phyloP scores from a whole-genome alignment of 352 stramenopile species.

The Pythium periplocum region DNA sequence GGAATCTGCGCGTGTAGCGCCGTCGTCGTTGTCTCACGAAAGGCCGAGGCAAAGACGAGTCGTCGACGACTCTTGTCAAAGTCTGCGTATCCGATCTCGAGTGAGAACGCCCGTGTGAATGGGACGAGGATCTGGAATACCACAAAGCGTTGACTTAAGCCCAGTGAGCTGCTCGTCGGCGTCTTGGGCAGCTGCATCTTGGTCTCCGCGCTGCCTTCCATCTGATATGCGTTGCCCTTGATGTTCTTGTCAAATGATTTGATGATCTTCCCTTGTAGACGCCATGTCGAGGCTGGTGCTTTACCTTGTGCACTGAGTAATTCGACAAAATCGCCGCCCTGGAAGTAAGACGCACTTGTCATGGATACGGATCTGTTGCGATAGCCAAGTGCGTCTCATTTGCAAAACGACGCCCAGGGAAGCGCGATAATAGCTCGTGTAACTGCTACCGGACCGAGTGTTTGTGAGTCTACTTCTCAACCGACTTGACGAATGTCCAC shows the following conservation, averaged over 20 bases:
- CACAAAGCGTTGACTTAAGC: conserved; percentile 70
- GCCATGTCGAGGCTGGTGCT: conserved; percentile 56
- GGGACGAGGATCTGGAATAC: conserved; percentile 63
- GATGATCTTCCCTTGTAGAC: conserved; percentile 68
- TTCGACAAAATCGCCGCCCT: conserved; percentile 78
- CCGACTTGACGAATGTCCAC: too few species aligned
- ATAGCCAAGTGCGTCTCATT: neutral
- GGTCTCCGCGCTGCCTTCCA: conserved; percentile 72
- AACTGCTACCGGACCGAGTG: too few species aligned
- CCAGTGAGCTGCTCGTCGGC: conserved; percentile 26
- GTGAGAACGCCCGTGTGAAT: conserved; percentile 53
- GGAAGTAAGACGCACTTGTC: conserved; percentile 41
- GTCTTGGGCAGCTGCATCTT: conserved; percentile 80
- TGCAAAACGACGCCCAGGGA: conserved; percentile 2
- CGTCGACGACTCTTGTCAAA: conserved; percentile 66
- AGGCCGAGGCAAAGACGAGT: conserved; percentile 74
- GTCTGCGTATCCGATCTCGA: conserved; percentile 79
- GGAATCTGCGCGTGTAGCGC: conserved; percentile 68
- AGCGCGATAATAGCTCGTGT: too few species aligned
- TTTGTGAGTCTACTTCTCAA: too few species aligned
- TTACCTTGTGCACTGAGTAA: conserved; percentile 78
- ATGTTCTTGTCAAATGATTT: conserved; percentile 80
- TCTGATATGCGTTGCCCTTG: conserved; percentile 68
- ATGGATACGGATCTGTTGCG: neutral
- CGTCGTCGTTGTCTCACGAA: conserved; percentile 56